phyloP scores from a whole-genome alignment of 257 asterid genomes.

The Salvia rosmarinus region DNA sequence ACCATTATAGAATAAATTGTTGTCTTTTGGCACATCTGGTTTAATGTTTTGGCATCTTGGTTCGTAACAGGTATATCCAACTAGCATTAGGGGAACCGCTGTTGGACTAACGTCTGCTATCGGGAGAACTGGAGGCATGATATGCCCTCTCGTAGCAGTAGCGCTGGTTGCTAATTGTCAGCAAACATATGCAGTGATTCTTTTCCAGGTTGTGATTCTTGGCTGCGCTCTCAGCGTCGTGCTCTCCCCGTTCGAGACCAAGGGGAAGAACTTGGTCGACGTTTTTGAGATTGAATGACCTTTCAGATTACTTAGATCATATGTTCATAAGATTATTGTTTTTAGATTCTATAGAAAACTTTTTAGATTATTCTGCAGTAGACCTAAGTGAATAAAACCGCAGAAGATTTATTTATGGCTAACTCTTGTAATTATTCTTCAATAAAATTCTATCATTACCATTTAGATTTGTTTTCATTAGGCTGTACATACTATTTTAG shows the following conservation, averaged over 20 bases:
- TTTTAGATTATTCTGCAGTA: neutral
- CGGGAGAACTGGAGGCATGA: constrained; percentile 73
- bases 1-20: neutral
- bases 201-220: constrained; percentile 47
- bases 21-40: neutral
- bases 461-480: neutral
- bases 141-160: constrained; percentile 71
- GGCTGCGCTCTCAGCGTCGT: constrained; percentile 48
- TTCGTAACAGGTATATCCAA: constrained; percentile 64
- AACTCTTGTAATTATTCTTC: neutral
- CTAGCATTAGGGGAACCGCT: constrained; percentile 58
- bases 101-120: constrained; percentile 60
- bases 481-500: neutral
- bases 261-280: constrained; percentile 42
- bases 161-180: constrained; percentile 60
- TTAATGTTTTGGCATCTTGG: neutral
- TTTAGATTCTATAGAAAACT: neutral
- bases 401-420: neutral
- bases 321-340: neutral
- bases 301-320: neutral
- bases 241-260: constrained; percentile 58
- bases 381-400: neutral
- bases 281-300: constrained; percentile 7
- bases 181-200: constrained; percentile 52
- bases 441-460: neutral